Evolutionary conservation across 2,329 filamentous ascomycete species (phyloP).

Genomic region (Fusarium veterinarium): DNA sequence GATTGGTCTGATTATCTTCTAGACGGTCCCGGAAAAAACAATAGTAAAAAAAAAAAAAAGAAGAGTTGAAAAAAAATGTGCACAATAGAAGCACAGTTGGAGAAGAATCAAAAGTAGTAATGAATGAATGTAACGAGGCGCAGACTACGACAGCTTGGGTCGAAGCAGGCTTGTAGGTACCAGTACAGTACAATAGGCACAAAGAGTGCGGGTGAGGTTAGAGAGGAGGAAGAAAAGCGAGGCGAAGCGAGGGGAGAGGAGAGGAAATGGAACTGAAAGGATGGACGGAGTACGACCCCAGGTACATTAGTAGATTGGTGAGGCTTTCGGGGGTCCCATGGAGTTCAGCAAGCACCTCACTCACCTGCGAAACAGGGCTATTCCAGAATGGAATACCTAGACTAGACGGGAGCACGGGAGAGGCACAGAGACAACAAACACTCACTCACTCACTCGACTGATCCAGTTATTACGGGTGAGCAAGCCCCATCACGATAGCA

Average conservation of each 20-base stretch:
- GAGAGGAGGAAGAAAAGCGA: slow-evolving; percentile 16
- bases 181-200: slow-evolving; percentile 15
- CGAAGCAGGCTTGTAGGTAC: slow-evolving; percentile 36
- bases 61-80: slow-evolving; percentile 1
- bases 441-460: neutral
- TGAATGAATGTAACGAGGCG: slow-evolving; percentile 35
- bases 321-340: slow-evolving; percentile 31
- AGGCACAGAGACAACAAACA: neutral
- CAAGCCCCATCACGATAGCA: slow-evolving; percentile 16
- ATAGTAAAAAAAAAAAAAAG: neutral
- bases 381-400: neutral
- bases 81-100: slow-evolving; percentile 2
- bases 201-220: slow-evolving; percentile 31
- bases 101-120: slow-evolving; percentile 26
- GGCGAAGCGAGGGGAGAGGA: slow-evolving; percentile 6
- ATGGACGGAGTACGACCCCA: slow-evolving; percentile 11
- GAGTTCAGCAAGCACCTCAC: slow-evolving; percentile 20
- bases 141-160: slow-evolving; percentile 39
- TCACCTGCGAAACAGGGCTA: slow-evolving; percentile 29
- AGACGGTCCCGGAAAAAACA: slow-evolving; percentile 12
- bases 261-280: slow-evolving; percentile 13
- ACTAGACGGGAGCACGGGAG: neutral
- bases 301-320: slow-evolving; percentile 11
- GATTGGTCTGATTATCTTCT: slow-evolving; percentile 31
- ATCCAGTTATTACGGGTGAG: slow-evolving; percentile 24